Evolutionary conservation across 352 stramenopile species (phyloP), one percentile per base, ranked within the genome.

Genomic region (Phytophthora pluvialis): DNA sequence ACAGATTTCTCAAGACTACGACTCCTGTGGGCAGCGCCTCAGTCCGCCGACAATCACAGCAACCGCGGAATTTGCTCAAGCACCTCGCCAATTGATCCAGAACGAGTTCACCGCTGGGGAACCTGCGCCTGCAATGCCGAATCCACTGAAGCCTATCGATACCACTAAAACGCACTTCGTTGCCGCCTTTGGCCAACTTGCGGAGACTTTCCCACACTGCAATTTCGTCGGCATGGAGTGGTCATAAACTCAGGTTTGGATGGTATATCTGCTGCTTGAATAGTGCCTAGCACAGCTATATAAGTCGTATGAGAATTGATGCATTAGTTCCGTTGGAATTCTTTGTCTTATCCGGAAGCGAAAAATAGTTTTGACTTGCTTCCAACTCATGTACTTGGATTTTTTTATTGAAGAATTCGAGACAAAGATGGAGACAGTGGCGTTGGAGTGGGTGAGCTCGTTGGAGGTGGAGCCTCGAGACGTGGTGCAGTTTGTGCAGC

Each of bases 401-500:
- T 25, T 42, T 42, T 10, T 21, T 21, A 21, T 1, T 21, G 21
- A 21, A 21, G 21, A 21, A 21, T 21, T 21, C 1, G 21, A 1
- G 28, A 29, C 5, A 9, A 31, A 5, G 3, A 84, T 86, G 69
- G 68, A 83, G 51, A 58, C 62, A 1, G 76, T 92, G 28, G 74
- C 74, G 0, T 53, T 92, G 26, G 81, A 92, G 49, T 78, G 88
- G 64, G 60, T 72, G 5, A 69, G 75, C 7, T 69, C 59, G 0
- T 53, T 68, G 15, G 72, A 64, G 10, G 46, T 89, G 1, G 64
- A 78, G 28, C 45, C 75, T 31, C 42, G 50, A 7, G 57, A 73
- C 16, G 76, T 88, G 12, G 49, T 75, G 36, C 54, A 61, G 1
- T 75, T 92, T 31, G 38, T 92, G 8, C 81, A 89, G 45, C 72